A percentile compares a stretch with the other conserved stretches of the same genome.
phyloP scores from a whole-genome alignment of 2,329 filamentous ascomycete genomes.

The Fusarium euwallaceae region DNA sequence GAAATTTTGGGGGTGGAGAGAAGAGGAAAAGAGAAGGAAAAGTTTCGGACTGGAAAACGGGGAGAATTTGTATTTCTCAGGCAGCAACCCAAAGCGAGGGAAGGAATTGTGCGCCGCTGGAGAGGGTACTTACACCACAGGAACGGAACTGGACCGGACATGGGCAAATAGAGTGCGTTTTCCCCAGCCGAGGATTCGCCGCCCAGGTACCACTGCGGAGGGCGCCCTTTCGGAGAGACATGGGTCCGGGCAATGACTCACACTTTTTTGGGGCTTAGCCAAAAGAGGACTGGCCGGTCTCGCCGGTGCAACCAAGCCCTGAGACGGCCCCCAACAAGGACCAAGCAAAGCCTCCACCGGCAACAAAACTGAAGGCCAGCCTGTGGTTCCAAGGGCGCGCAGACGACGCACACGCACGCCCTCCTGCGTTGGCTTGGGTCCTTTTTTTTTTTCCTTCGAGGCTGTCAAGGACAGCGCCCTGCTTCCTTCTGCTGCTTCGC shows the following conservation, averaged over 20 bases:
- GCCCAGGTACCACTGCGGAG: conserved; percentile 31
- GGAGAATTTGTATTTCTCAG: conserved; percentile 62
- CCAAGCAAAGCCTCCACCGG: conserved; percentile 36
- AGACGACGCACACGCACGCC: not conserved
- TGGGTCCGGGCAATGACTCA: conserved; percentile 53
- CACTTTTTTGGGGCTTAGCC: conserved; percentile 48
- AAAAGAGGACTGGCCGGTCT: conserved; percentile 47
- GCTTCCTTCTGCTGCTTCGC: not conserved
- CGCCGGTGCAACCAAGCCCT: conserved; percentile 39
- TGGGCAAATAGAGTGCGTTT: conserved; percentile 21
- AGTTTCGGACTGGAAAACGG: conserved; percentile 44
- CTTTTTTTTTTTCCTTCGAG: not conserved
- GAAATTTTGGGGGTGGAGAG: conserved; percentile 52
- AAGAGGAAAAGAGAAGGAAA: conserved; percentile 51
- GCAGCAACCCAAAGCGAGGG: conserved; percentile 53
- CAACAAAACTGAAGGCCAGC: not conserved
- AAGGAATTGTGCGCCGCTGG: conserved; percentile 39
- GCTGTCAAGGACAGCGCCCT: not conserved
- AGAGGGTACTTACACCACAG: conserved; percentile 23
- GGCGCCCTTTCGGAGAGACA: conserved; percentile 45
- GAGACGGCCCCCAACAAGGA: conserved; percentile 36
- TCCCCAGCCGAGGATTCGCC: conserved; percentile 27
- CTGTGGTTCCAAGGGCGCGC: not conserved
- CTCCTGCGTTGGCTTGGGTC: not conserved
- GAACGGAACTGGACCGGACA: conserved; percentile 34